Evolutionary conservation across 202 grass and related monocot genomes (phyloP), one percentile per base, ranked within the genome.

Genomic region (Carex arenaria): DNA sequence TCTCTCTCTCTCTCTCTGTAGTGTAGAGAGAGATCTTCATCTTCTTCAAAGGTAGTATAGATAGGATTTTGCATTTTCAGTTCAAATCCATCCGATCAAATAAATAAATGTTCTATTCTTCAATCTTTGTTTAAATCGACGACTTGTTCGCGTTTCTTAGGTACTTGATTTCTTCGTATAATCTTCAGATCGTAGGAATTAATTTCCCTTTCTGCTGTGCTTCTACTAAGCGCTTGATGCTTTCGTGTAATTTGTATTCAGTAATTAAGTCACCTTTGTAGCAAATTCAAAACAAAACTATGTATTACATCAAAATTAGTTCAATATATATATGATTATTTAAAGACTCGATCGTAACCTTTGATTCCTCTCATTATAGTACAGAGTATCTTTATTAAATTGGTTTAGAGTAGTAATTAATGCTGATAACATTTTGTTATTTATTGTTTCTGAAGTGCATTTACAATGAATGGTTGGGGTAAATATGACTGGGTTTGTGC

Each of bases 401-500:
- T 26, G 26, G 26, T 26, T 26, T 26, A 26, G 26, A 26, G 26
- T 1, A 26, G 26, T 26, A 26, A 76, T 14, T 32, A 55, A 55
- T 76, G 72, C 34, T 77, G 26, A 77, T 32, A 15, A 32, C 1
- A n/a, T 77, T 34, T 34, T 68, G 5, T 0, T 18, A 68, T 18
- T 77, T 56, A 57, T 17, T 56, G 15, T 74, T 76, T 55, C 6
- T 32, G 72, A 57, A 57, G 53, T 55, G 26, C 26, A 77, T 26
- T 73, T 77, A 26, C 26, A 53, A 77, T 77, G 72, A 34, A 15
- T 57, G 71, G 80, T 23, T 57, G 20, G 51, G 77, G 80, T 23
- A 64, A 80, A 59, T 79, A 93, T 2, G 36, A 91, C 85, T 86
- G 87, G 40, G 85, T 94, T 77, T 97, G 92, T 91, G 79, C 89